Evolutionary conservation across 257 asterid species (phyloP).

Genomic region (Rubia yunnanensis): DNA sequence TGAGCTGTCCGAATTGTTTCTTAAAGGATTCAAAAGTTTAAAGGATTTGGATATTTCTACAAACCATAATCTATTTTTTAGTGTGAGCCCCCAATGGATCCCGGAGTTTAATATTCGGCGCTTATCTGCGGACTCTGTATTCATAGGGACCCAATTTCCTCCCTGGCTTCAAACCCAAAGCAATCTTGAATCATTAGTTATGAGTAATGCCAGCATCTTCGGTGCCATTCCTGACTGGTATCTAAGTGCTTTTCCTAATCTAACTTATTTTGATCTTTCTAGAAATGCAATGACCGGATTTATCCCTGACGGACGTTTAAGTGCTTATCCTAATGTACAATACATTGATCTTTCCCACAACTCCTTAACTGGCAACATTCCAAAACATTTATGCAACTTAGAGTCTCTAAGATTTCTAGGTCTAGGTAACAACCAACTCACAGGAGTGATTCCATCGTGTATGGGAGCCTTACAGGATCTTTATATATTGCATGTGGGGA

Average conservation of each 20-base stretch:
- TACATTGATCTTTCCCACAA: neutral
- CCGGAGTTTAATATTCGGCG: conserved; percentile 13
- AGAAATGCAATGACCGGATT: neutral
- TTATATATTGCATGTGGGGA: conserved; percentile 1
- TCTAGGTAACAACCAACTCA: neutral
- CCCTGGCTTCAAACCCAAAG: conserved; percentile 14
- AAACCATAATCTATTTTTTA: neutral
- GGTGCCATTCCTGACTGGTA: conserved; percentile 12
- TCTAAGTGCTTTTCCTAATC: neutral
- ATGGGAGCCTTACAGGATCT: conserved; percentile 2
- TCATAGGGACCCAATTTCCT: conserved; percentile 14
- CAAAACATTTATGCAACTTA: neutral
- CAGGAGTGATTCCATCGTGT: conserved; percentile 6
- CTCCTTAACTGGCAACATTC: neutral
- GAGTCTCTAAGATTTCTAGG: neutral
- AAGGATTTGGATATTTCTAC: conserved; percentile 1
- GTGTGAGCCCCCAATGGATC: conserved; percentile 12
- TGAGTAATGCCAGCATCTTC: conserved; percentile 3
- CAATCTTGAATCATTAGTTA: neutral
- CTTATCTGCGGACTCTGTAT: neutral
- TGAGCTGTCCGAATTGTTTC: conserved; percentile 2
- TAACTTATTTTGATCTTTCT: neutral
- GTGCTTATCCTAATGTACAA: neutral
- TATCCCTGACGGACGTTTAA: neutral
- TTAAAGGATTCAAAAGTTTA: conserved; percentile 1